phyloP scores from a whole-genome alignment of 495 filamentous ascomycete species.

The Annulohypoxylon maeteangense region DNA sequence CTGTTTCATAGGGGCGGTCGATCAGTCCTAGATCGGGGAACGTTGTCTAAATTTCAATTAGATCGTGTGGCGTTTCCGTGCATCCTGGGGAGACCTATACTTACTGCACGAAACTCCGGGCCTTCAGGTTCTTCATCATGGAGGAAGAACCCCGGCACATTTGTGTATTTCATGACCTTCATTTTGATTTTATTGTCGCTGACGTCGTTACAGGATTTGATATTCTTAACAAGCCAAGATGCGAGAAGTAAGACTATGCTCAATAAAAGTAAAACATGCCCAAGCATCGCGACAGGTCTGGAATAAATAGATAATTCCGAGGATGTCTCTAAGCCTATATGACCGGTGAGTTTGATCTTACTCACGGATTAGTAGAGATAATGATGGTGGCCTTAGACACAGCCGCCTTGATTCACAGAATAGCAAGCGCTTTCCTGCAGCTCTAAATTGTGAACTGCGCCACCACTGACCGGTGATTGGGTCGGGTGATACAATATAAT shows the following conservation, averaged over 20 bases:
- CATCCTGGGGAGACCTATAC: not conserved
- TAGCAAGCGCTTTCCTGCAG: constrained; percentile 11
- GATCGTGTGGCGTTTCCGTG: not conserved
- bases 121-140: constrained; percentile 33
- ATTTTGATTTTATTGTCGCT: not conserved
- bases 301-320: not conserved
- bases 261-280: not conserved
- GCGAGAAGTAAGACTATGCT: constrained; percentile 1
- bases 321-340: not conserved
- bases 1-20: constrained; percentile 44
- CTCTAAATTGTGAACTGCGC: constrained; percentile 9
- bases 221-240: not conserved
- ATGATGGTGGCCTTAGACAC: not conserved
- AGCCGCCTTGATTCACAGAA: not conserved
- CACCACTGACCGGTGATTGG: constrained; percentile 12
- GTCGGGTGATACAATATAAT: constrained; percentile 17
- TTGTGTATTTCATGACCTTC: constrained; percentile 4
- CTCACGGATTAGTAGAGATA: not conserved
- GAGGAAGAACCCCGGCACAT: constrained; percentile 27
- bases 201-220: not conserved
- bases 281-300: not conserved
- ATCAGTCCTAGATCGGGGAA: constrained; percentile 49
- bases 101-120: constrained; percentile 32
- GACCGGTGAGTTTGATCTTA: not conserved
- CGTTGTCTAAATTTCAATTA: constrained; percentile 38